These are phyloP conservation scores for Sequoia sempervirens DNA, from an alignment of 75 land plant genomes.

Conservation along the genomic window DNA sequence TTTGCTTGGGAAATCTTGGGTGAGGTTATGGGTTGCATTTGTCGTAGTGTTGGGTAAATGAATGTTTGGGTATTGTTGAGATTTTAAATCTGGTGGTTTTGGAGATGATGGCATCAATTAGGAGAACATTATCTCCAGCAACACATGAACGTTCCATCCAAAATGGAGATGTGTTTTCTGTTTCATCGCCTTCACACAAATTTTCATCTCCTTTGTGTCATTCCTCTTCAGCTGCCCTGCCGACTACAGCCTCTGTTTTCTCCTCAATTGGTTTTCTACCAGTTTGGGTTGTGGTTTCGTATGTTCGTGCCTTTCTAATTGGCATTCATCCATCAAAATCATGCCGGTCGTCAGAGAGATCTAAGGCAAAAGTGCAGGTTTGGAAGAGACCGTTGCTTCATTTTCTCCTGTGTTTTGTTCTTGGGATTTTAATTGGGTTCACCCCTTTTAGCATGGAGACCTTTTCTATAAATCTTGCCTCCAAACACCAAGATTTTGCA, in stretches of 20 bases:
- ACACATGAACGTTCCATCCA: conserved; percentile 26
- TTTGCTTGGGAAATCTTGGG: not conserved
- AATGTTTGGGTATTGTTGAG: not conserved
- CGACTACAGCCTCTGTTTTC: conserved; percentile 2
- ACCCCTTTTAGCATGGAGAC: conserved; percentile 36
- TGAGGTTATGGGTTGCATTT: not conserved
- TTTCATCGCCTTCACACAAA: conserved; percentile 32
- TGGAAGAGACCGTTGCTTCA: conserved; percentile 50
- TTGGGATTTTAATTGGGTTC: conserved; percentile 55
- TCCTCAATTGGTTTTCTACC: conserved; percentile 8
- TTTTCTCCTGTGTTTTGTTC: conserved; percentile 48
- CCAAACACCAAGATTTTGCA: conserved; percentile 34
- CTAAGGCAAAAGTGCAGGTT: conserved; percentile 25
- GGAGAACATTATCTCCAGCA: conserved; percentile 37
- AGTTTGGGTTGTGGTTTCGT: conserved; percentile 1
- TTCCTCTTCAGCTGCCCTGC: conserved; percentile 20
- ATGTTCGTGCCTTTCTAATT: conserved; percentile 6
- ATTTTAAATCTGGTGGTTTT: not conserved
- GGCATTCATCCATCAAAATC: conserved; percentile 21
- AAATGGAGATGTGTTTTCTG: conserved; percentile 33
- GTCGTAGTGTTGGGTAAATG: not conserved
- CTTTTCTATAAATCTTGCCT: conserved; percentile 25
- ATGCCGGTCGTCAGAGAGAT: conserved; percentile 30
- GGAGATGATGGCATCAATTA: conserved; percentile 47
- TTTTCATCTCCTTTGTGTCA: conserved; percentile 15